phyloP scores from a whole-genome alignment of 208 protist species.

The Leishmania tropica region DNA sequence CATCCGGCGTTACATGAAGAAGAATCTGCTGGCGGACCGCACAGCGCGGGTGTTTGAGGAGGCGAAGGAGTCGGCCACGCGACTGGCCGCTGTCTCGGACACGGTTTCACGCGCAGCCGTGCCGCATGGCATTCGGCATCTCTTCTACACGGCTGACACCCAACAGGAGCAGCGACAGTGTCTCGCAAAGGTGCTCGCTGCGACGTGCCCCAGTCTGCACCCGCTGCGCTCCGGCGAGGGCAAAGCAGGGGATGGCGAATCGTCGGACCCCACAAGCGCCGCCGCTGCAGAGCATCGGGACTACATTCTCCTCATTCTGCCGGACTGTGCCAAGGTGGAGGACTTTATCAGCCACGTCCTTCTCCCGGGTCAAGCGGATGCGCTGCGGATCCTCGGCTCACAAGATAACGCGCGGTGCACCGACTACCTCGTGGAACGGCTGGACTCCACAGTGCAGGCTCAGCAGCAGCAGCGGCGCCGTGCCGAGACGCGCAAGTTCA shows the following conservation, averaged over 20 bases:
- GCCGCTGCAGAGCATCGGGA: slow-evolving; percentile 19
- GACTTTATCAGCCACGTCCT: slow-evolving; percentile 60
- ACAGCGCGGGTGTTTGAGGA: slow-evolving; percentile 79
- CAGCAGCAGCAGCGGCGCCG: slow-evolving; percentile 38
- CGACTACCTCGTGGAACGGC: slow-evolving; percentile 37
- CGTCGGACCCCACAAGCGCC: background rate
- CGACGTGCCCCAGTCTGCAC: slow-evolving; percentile 28
- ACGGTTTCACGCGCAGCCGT: slow-evolving; percentile 63
- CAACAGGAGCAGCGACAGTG: slow-evolving; percentile 73
- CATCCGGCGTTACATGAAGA: slow-evolving; percentile 89
- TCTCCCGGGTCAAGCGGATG: slow-evolving; percentile 45
- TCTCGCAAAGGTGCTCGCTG: slow-evolving; percentile 41
- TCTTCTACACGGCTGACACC: slow-evolving; percentile 86
- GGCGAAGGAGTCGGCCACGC: slow-evolving; percentile 17
- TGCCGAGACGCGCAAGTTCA: slow-evolving; percentile 34
- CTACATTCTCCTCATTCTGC: slow-evolving; percentile 61
- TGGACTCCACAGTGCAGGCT: slow-evolving; percentile 42
- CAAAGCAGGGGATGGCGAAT: background rate
- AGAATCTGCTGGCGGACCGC: slow-evolving; percentile 73
- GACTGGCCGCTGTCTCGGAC: slow-evolving; percentile 26
- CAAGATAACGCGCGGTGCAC: slow-evolving; percentile 2
- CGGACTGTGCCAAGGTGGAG: slow-evolving; percentile 52
- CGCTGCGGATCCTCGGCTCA: slow-evolving; percentile 1
- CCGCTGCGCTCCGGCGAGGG: background rate
- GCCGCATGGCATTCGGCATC: slow-evolving; percentile 67